Base-by-base conservation (phyloP, 1,139 yeast species). In the Zygotorulaspora mrakii region DNA sequence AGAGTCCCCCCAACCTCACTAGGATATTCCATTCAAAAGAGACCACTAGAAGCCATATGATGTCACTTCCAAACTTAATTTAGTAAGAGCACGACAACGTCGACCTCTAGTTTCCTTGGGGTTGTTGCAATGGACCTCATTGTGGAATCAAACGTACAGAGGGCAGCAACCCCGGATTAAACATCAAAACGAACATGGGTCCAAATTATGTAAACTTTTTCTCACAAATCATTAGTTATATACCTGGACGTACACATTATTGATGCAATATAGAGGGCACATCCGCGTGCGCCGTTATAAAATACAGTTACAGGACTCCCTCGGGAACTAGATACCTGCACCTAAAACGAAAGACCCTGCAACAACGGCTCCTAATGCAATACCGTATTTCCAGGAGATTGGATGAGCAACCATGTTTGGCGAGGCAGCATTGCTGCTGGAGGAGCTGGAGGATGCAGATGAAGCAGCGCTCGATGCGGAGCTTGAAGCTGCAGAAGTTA, bases 341-440 rank as follows among this genome's bases (percentile, higher is more conserved):
- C 64, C 62, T 31, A 60, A 39, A 37, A 57, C 48, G 48, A 56
- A 57, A 25, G 62, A 58, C 37, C 61, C 62, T 30, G 52, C 53
- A 37, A 58, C 46, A 37, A 53, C 52, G 25, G 56, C 55, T 41
- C 58, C 57, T 42, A 59, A 27, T 17, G 56, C 54, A 29, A 49
- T 49, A 44, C 61, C 62, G 45, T 47, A 53, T 40, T 59, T 59
- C 61, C 61, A 57, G 32, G 60, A 55, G 40, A 59, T 39, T 43
- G 64, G 64, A 54, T 55, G 54, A 40, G 59, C 63, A 20, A 55
- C 54, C 42, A 51, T 37, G 34, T 52, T 53, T 22, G 53, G 43
- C 32, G 58, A 59, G 17, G 52, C 54, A 32, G 46, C 51, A 11
- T 40, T 40, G 21, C 45, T 29, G 17, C 34, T 35, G 10, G 43